Base-by-base conservation (phyloP, 345 rosid genomes). In the Chamaenerion angustifolium region DNA sequence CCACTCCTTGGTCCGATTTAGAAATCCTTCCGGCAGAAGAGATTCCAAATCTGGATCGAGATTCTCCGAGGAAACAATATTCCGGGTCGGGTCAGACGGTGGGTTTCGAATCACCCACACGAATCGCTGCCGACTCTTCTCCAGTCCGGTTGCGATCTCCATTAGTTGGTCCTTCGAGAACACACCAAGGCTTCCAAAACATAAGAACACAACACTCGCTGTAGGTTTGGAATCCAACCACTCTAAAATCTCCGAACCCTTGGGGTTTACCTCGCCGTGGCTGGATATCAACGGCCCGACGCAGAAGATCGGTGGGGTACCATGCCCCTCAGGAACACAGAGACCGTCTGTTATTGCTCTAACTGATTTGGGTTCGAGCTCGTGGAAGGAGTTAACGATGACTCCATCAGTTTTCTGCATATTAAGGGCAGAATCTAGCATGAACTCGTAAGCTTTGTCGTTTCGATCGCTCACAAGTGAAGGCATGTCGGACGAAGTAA, bases 71-170 rank as follows among this genome's bases (percentile, higher is more conserved):
- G 59, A 54, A 14, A 54, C 56, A 15, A 50, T 16, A 6, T 15
- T 46, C 27, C 6, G 35, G 48, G 8, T 45, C 11, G 53, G 37
- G 12, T 53, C 46, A 3, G 23, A 2, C 11, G 68, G 71, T 2
- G 84, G 80, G 44, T 54, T 56, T 1, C 68, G 66, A 4, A 70
- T 74, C 12, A 78, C 78, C 80, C 80, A 72, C 43, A 78, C n/a
- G 58, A 78, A 73, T 54, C 77, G 55, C 10, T 56, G 54, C 9
- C 60, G 73, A n/a, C 77, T 73, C 14, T 21, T 58, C 45, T 73
- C 79, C 55, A 79, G 47, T 41, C 73, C 85, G 3, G 43, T 23
- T 0, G 85, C 85, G 3, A 73, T 71, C 55, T 73, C 85, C 52
- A 15, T 59, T 12, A 76, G 18, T 43, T 76, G 79, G 0, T 62